Evolutionary conservation across 176 grass and related monocot genomes (phyloP).

Genomic region (Eragrostis nindensis): DNA sequence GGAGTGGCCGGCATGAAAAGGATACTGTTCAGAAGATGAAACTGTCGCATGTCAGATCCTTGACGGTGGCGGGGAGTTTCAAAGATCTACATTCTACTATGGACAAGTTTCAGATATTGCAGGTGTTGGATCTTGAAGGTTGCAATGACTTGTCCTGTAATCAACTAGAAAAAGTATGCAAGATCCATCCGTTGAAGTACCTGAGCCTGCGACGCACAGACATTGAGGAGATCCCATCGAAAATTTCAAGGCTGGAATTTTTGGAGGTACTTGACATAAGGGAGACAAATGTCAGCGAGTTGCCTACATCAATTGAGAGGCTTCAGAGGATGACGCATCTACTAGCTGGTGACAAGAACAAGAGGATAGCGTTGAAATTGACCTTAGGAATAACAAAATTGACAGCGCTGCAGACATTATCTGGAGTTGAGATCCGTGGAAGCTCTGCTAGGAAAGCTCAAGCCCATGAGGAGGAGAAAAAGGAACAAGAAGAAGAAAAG

Average conservation of each 20-base stretch:
- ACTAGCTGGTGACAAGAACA: neutral
- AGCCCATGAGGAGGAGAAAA: no score
- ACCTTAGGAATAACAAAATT: constrained; percentile 19
- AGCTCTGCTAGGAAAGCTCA: neutral
- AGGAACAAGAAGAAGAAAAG: no score
- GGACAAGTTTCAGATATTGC: neutral
- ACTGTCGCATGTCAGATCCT: neutral
- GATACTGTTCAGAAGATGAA: neutral
- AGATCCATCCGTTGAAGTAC: constrained; percentile 29
- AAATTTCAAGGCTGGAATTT: constrained; percentile 6
- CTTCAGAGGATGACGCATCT: constrained; percentile 35
- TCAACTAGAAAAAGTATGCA: constrained; percentile 17
- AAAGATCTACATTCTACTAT: neutral
- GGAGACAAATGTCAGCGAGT: neutral
- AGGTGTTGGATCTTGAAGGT: constrained; percentile 4
- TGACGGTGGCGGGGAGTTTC: neutral
- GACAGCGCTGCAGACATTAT: constrained; percentile 24
- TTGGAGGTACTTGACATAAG: neutral
- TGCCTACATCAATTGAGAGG: neutral
- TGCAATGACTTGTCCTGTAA: constrained; percentile 9
- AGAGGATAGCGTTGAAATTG: constrained; percentile 20
- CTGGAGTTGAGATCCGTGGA: neutral
- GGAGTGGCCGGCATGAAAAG: neutral
- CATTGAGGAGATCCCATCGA: neutral
- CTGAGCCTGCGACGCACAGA: constrained; percentile 14